Evolutionary conservation across 148 eudicot genomes (phyloP).

Genomic region (Vaccinium vitisidaea): DNA sequence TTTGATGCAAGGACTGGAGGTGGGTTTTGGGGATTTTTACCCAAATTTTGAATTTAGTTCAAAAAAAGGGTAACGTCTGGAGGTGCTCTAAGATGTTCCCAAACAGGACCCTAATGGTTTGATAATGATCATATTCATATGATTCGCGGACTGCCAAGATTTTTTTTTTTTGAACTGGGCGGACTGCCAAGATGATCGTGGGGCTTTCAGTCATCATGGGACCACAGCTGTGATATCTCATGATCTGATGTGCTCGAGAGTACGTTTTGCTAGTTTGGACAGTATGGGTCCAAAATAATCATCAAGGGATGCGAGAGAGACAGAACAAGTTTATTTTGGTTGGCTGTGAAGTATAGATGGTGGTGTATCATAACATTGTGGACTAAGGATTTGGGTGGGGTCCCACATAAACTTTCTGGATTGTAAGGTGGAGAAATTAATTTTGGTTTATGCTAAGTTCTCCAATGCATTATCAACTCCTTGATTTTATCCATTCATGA

Average conservation of each 20-base stretch:
- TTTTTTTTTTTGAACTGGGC: too few relatives aligned
- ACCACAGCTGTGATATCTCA: neutral
- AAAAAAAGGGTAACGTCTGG: too few relatives aligned
- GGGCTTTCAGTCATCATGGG: neutral
- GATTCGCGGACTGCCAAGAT: neutral
- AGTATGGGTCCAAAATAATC: neutral
- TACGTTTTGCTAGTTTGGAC: neutral
- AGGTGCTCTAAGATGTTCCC: neutral
- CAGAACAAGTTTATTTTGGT: neutral
- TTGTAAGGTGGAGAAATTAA: neutral
- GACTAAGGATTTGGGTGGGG: neutral
- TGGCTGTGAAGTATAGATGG: neutral
- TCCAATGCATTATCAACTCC: too few relatives aligned
- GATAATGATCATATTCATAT: neutral
- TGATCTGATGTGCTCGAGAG: neutral
- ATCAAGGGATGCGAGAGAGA: neutral
- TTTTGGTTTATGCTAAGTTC: neutral
- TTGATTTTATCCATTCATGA: too few relatives aligned
- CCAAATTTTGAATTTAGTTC: too few relatives aligned
- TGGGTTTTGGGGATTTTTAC: too few relatives aligned
- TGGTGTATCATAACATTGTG: slow-evolving; percentile 1
- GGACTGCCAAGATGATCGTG: neutral
- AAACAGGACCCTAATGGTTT: neutral
- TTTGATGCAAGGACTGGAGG: too few relatives aligned
- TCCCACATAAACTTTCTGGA: neutral